phyloP scores from a whole-genome alignment of 305 asterid species.

The Fraxinus ornus region DNA sequence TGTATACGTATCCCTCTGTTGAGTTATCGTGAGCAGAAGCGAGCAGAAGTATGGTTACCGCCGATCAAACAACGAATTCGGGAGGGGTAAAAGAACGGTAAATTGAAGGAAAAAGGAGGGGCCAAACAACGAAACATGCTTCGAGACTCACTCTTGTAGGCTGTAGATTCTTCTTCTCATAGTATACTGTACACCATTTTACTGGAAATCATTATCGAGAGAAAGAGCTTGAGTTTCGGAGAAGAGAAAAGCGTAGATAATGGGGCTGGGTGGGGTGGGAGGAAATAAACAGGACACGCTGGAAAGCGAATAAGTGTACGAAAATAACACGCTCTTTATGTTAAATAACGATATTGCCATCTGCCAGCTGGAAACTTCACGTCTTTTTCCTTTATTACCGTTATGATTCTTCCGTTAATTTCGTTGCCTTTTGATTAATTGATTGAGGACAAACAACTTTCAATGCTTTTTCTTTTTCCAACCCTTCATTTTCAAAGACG shows the following conservation, averaged over 20 bases:
- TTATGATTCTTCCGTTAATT: neutral
- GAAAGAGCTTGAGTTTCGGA: neutral
- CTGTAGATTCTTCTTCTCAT: slow-evolving; percentile 5
- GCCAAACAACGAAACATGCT: slow-evolving; percentile 48
- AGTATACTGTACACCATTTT: neutral
- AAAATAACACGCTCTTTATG: neutral
- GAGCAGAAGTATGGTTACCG: slow-evolving; percentile 89
- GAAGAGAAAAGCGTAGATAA: neutral
- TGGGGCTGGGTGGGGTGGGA: neutral
- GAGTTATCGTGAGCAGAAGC: slow-evolving; percentile 74
- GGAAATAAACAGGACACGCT: neutral
- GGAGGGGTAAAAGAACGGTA: slow-evolving; percentile 31
- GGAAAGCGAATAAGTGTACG: neutral
- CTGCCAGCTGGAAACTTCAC: neutral
- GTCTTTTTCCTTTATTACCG: neutral
- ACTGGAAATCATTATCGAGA: neutral
- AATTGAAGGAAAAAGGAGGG: slow-evolving; percentile 4
- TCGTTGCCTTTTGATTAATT: neutral
- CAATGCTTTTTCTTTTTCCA: neutral
- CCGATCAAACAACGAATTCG: slow-evolving; percentile 61
- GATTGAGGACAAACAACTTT: neutral
- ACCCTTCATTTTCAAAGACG: too few relatives aligned
- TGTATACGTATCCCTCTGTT: neutral
- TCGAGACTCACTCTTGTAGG: slow-evolving; percentile 28
- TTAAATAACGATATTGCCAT: neutral